Conservation (phyloP, 2,329 filamentous ascomycete genomes). For the Cercospora berteroae region DNA sequence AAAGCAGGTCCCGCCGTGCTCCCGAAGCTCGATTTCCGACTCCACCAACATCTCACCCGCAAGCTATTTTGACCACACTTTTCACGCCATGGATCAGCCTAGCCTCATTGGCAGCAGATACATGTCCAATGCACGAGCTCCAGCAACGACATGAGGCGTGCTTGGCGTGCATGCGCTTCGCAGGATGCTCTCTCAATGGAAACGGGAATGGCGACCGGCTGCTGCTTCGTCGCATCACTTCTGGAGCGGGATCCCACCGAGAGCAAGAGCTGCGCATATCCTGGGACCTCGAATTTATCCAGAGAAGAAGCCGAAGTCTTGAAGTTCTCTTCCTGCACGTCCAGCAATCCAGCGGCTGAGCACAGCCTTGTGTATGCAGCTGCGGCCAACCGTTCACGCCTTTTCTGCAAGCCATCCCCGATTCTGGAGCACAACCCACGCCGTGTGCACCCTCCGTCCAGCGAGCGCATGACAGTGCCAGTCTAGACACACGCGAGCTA, state of each 20-base stretch:
- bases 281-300: not conserved
- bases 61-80: constrained; percentile 9
- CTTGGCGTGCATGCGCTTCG: not conserved
- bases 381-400: not conserved
- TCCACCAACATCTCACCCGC: not conserved
- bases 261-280: not conserved
- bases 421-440: not conserved
- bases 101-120: not conserved
- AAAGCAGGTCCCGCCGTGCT: not conserved
- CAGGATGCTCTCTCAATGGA: not conserved
- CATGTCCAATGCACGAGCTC: not conserved
- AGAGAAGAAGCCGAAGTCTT: not conserved
- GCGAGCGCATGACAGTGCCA: not conserved
- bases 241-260: not conserved
- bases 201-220: not conserved
- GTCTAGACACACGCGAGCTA: constrained; percentile 10
- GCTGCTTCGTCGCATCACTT: not conserved
- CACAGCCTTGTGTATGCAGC: constrained; percentile 3
- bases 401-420: not conserved
- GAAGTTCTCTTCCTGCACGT: not conserved
- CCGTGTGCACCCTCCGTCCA: not conserved
- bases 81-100: constrained; percentile 4
- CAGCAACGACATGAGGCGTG: constrained; percentile 3
- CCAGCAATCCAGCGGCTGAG: not conserved
- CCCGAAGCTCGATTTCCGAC: not conserved